Evolutionary conservation across 1,284 basidiomycete species (phyloP).

Genomic region (Erythrobasidium hasegawianum): DNA sequence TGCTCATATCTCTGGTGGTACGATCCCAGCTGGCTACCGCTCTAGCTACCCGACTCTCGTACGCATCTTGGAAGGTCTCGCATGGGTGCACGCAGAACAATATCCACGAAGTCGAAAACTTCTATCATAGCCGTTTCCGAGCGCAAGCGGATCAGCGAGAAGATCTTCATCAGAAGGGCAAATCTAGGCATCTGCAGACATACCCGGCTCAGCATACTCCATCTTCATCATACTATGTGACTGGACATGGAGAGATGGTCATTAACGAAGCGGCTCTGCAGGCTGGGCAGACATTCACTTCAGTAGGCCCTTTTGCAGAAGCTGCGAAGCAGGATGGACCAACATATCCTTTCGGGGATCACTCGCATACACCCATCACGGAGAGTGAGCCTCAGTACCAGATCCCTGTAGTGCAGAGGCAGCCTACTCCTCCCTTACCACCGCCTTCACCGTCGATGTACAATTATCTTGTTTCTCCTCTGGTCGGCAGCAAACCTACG

Average conservation of each 20-base stretch:
- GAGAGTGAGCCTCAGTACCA: neutral
- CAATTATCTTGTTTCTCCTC: constrained; percentile 14
- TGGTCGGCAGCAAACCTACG: neutral
- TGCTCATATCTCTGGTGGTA: no score
- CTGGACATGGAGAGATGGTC: neutral
- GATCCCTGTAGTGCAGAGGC: neutral
- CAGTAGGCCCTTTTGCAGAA: neutral
- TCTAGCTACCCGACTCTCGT: constrained; percentile 21
- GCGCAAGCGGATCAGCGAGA: constrained; percentile 5
- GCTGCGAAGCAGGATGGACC: neutral
- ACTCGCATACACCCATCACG: neutral
- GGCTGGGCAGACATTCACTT: neutral
- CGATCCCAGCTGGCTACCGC: constrained; percentile 8
- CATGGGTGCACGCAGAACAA: constrained; percentile 33
- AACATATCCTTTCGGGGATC: neutral
- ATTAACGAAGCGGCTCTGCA: neutral
- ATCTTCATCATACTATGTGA: neutral
- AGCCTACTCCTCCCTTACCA: neutral
- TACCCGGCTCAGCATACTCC: neutral
- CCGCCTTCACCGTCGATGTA: constrained; percentile 8
- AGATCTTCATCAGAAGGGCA: neutral
- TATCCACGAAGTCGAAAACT: constrained; percentile 35
- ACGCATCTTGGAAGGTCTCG: constrained; percentile 30
- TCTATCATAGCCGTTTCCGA: constrained; percentile 24
- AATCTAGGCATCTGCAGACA: neutral